phyloP scores from a whole-genome alignment of 495 filamentous ascomycete genomes.

The Oleoguttula mirabilis region DNA sequence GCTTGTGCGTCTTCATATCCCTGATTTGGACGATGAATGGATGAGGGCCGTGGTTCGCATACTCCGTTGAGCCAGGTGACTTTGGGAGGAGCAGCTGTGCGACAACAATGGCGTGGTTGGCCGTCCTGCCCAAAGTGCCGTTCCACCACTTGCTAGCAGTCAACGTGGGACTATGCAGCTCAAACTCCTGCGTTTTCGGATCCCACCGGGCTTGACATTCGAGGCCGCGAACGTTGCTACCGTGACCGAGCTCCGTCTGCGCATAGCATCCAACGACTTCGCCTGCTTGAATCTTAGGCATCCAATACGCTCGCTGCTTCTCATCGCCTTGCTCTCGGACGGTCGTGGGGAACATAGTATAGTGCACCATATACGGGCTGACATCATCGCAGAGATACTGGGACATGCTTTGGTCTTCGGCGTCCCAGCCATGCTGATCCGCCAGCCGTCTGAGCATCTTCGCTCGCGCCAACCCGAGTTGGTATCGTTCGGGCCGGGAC shows the following conservation, averaged over 20 bases:
- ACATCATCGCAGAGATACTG: slow-evolving; percentile 40
- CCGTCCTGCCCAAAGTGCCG: slow-evolving; percentile 36
- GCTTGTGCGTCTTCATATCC: slow-evolving; percentile 34
- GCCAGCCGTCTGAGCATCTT: slow-evolving; percentile 36
- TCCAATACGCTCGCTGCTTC: slow-evolving; percentile 34
- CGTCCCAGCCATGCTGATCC: slow-evolving; percentile 32
- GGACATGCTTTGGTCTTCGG: slow-evolving; percentile 35
- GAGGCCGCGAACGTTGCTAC: slow-evolving; percentile 38
- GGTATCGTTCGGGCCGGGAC: slow-evolving; percentile 35
- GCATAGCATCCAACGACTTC: slow-evolving; percentile 38
- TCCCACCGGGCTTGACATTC: slow-evolving; percentile 37
- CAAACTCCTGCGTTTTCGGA: slow-evolving; percentile 32
- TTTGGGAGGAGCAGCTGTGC: slow-evolving; percentile 36
- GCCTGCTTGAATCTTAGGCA: slow-evolving; percentile 34
- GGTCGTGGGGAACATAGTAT: slow-evolving; percentile 31
- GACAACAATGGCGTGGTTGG: slow-evolving; percentile 37
- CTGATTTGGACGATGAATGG: slow-evolving; percentile 40
- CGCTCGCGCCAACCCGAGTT: slow-evolving; percentile 36
- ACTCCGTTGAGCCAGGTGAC: slow-evolving; percentile 16
- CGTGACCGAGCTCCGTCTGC: slow-evolving; percentile 38
- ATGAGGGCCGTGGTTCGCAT: slow-evolving; percentile 35
- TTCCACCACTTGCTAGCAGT: slow-evolving; percentile 44
- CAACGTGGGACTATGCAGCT: slow-evolving; percentile 36
- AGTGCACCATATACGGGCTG: slow-evolving; percentile 33
- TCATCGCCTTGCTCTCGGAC: slow-evolving; percentile 37